phyloP scores from a whole-genome alignment of 192 early-diverging fungal species.

The Dissophora ornata region DNA sequence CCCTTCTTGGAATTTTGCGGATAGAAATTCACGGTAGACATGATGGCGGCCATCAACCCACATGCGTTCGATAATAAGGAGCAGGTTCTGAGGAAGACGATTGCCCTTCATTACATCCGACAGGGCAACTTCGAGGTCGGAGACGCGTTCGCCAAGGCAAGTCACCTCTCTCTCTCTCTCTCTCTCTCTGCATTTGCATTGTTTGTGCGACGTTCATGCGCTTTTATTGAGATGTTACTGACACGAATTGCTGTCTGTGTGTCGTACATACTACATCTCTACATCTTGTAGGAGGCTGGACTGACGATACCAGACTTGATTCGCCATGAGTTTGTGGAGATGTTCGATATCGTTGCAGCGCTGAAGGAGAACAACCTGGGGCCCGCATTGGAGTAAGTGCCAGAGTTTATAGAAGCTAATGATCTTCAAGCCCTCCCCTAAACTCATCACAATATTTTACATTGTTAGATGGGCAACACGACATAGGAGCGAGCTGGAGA shows the following conservation, averaged over 20 bases:
- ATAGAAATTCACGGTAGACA: constrained; percentile 77
- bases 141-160: constrained; percentile 63
- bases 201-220: too few relatives aligned
- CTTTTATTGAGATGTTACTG: too few relatives aligned
- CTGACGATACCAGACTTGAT: constrained; percentile 59
- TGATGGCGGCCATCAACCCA: constrained; percentile 71
- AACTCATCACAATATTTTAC: too few relatives aligned
- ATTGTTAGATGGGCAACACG: constrained; percentile 82
- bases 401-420: background rate
- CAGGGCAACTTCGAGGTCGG: constrained; percentile 90
- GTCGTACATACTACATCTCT: background rate
- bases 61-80: constrained; percentile 81
- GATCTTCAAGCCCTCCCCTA: too few relatives aligned
- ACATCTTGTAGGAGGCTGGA: constrained; percentile 56
- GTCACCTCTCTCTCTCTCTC: too few relatives aligned
- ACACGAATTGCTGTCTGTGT: too few relatives aligned
- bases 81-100: constrained; percentile 67
- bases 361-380: constrained; percentile 70
- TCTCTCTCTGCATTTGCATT: background rate
- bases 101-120: constrained; percentile 84
- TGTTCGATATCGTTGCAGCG: constrained; percentile 80
- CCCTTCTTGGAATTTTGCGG: background rate
- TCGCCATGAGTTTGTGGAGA: constrained; percentile 78
- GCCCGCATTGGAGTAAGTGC: constrained; percentile 69
- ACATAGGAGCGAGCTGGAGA: constrained; percentile 67